Conservation (phyloP, 164 flowering plant genomes). For the Hamamelis virginiana region DNA sequence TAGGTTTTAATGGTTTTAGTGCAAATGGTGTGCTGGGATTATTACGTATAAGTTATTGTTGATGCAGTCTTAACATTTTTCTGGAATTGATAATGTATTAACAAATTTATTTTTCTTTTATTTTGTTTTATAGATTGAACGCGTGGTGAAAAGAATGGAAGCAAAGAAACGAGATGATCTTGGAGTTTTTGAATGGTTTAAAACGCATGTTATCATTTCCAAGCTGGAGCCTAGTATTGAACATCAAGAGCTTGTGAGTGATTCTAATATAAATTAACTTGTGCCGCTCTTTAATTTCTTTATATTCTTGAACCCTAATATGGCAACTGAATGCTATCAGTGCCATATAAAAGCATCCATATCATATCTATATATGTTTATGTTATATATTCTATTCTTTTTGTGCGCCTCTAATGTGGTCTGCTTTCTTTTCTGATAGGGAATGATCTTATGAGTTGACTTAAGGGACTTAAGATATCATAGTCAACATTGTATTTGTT, state of each 20-base stretch:
- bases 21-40: background rate
- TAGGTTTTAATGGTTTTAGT: background rate
- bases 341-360: background rate
- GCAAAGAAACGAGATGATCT: constrained; percentile 43
- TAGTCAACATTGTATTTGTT: background rate
- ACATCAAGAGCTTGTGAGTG: constrained; percentile 87
- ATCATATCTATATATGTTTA: background rate
- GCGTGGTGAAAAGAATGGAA: constrained; percentile 55
- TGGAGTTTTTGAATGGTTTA: constrained; percentile 85
- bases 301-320: background rate
- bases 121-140: constrained; percentile 49
- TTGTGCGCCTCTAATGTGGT: background rate
- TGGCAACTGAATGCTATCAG: background rate
- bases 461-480: background rate
- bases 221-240: constrained; percentile 76
- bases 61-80: background rate
- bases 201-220: constrained; percentile 53
- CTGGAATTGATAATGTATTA: background rate
- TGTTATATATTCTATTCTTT: background rate
- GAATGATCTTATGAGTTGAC: background rate
- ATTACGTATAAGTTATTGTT: background rate
- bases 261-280: constrained; percentile 1
- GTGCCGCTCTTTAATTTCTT: background rate
- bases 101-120: background rate
- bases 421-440: background rate